Percentiles rank a stretch among this genome's conserved stretches.
phyloP scores from a whole-genome alignment of 2,329 filamentous ascomycete species.

The Trichophyton simii region DNA sequence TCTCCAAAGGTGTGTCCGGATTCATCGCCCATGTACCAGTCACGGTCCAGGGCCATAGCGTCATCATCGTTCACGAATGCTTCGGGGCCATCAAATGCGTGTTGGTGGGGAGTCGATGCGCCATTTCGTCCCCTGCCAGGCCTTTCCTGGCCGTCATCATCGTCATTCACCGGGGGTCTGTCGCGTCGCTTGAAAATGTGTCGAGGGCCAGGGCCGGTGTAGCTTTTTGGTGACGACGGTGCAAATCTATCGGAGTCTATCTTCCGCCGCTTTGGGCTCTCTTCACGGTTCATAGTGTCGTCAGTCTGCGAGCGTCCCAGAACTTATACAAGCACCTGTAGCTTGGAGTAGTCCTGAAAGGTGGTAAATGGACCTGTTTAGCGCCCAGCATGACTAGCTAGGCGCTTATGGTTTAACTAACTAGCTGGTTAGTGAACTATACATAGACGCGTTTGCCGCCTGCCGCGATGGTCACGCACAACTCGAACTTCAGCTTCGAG shows the following conservation, averaged over 20 bases:
- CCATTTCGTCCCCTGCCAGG: conserved; percentile 18
- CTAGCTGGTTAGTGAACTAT: too few species aligned
- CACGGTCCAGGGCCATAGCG: conserved; percentile 64
- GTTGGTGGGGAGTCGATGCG: conserved; percentile 34
- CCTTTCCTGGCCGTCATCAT: conserved; percentile 7
- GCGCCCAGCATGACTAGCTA: too few species aligned
- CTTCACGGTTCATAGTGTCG: conserved; percentile 27
- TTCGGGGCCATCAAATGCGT: conserved; percentile 51
- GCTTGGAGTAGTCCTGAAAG: too few species aligned
- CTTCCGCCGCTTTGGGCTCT: conserved; percentile 53
- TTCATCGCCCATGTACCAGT: conserved; percentile 88
- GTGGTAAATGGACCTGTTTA: too few species aligned
- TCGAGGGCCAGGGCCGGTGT: conserved; percentile 26
- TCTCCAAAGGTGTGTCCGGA: conserved; percentile 77
- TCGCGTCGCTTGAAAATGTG: conserved; percentile 9
- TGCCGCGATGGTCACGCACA: too few species aligned
- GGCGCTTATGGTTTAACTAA: too few species aligned
- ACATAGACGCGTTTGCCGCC: too few species aligned
- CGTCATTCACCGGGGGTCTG: not conserved
- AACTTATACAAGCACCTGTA: not conserved
- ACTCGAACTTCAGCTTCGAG: too few species aligned
- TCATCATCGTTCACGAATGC: conserved; percentile 54
- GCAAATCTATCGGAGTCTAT: conserved; percentile 52
- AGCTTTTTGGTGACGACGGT: conserved; percentile 35
- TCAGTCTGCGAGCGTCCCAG: not conserved